These are phyloP conservation scores for Pyrrhoderma lamaoense DNA, from an alignment of 1,284 basidiomycete genomes.

Conservation along the genomic window DNA sequence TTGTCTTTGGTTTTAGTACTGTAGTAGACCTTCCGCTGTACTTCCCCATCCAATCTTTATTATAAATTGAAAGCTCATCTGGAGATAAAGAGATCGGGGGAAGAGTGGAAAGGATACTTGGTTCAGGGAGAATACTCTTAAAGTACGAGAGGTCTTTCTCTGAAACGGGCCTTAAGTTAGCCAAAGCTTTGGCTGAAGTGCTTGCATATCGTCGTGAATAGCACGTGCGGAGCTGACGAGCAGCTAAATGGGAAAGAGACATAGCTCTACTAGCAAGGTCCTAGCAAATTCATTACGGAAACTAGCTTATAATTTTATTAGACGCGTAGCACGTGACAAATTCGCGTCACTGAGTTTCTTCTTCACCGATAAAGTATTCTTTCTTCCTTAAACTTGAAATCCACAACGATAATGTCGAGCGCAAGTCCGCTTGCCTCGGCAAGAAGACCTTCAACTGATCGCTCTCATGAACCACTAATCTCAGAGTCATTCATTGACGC, in stretches of 20 bases:
- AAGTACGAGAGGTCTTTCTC: slow-evolving; percentile 58
- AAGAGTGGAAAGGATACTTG: slow-evolving; percentile 60
- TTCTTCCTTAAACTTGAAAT: background rate
- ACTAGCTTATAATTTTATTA: background rate
- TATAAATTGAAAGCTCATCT: slow-evolving; percentile 66
- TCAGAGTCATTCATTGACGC: slow-evolving; percentile 13
- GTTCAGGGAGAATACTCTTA: slow-evolving; percentile 47
- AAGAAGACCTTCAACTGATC: background rate
- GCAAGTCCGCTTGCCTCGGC: background rate
- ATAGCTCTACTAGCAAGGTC: background rate
- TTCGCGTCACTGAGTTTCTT: background rate
- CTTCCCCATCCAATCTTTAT: slow-evolving; percentile 97
- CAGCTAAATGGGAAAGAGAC: slow-evolving; percentile 8
- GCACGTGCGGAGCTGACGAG: background rate
- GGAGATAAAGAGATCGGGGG: slow-evolving; percentile 36
- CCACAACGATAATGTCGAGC: slow-evolving; percentile 2
- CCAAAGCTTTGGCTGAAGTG: slow-evolving; percentile 5
- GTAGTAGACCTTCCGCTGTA: slow-evolving; percentile 81
- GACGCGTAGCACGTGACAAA: background rate
- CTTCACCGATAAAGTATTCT: no score
- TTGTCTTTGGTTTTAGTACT: slow-evolving; percentile 85
- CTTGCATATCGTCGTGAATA: slow-evolving; percentile 8
- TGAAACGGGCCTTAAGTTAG: slow-evolving; percentile 38
- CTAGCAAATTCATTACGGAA: background rate
- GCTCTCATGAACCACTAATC: slow-evolving; percentile 9